Conservation (phyloP, 768 basidiomycete species). For the Tulasnella sp. region DNA sequence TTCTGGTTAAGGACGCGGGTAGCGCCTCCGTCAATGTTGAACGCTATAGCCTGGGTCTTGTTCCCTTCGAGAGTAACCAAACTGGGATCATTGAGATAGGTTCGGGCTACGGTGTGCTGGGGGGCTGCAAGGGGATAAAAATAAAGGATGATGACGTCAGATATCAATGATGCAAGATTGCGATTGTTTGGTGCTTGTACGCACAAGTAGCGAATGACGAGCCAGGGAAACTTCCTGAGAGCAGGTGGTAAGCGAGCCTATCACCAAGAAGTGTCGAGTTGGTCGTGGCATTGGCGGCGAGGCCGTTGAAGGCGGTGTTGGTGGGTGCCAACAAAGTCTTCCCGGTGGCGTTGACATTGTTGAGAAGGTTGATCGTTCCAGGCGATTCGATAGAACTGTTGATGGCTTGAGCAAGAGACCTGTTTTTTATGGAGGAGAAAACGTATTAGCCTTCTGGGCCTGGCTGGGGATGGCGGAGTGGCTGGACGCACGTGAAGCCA, state of each 20-base stretch:
- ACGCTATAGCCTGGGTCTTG: slow-evolving; percentile 48
- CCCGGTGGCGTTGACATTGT: slow-evolving; percentile 8
- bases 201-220: slow-evolving; percentile 29
- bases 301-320: slow-evolving; percentile 23
- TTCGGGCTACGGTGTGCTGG: slow-evolving; percentile 55
- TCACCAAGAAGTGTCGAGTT: slow-evolving; percentile 39
- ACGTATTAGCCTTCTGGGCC: neutral
- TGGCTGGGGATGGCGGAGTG: neutral
- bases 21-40: slow-evolving; percentile 36
- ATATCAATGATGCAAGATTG: neutral
- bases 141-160: slow-evolving; percentile 5
- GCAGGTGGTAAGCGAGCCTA: slow-evolving; percentile 50
- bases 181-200: neutral
- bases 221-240: slow-evolving; percentile 45
- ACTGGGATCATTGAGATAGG: slow-evolving; percentile 45
- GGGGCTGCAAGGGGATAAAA: slow-evolving; percentile 35
- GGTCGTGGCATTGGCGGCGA: slow-evolving; percentile 31
- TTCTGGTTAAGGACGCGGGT: slow-evolving; percentile 41
- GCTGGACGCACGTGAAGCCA: slow-evolving; percentile 1
- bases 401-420: slow-evolving; percentile 5
- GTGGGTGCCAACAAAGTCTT: slow-evolving; percentile 15
- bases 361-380: neutral
- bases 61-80: slow-evolving; percentile 51
- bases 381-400: neutral
- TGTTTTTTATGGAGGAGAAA: neutral